Evolutionary conservation across 2,329 filamentous ascomycete species (phyloP), one percentile per base, ranked within the genome.

Genomic region (Fusarium phyllophilum): DNA sequence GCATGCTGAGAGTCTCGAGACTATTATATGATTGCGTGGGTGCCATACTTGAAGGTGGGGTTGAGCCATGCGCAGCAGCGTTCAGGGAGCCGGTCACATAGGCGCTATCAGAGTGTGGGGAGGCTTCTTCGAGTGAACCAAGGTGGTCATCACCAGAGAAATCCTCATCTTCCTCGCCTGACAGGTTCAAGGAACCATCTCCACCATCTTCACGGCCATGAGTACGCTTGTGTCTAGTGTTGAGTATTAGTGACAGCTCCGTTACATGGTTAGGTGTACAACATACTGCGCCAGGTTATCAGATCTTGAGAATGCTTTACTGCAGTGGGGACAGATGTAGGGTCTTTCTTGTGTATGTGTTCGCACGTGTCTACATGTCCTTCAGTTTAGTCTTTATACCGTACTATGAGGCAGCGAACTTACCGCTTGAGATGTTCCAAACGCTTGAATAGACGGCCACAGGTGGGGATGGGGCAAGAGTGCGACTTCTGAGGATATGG

Each of bases 261-360:
- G 20, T 29, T 22, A 22, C 3, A 44, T 72, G 79, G 81, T 83
- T 75, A 79, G 85, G 18, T 79, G 81, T 80, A 78, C 22, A 49
- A 81, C 90, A 85, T 94, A 97, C 93, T 99, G 96, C 83, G 96
- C 96, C 85, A 99, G 93, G 84, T 99, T 99, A 87, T 99, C 96
- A 80, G 96, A 98, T 85, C 96, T 90, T 68, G 96, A 98, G 84
- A 99, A 99, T 76, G 96, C 96, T 88, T 98, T 98, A 89, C 94
- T 97, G 90, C 96, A 99, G 84, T 97, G 92, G 78, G 94, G 93
- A 90, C 96, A 99, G 82, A 97, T 92, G 85, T 99, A 99, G 78
- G 96, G 96, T 86, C 96, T 94, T 88, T 99, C 96, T 88, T 99
- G 96, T 64, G 96, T 99, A 88, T 99, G 96, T 80, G 96, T 99